phyloP scores from a whole-genome alignment of 208 protist species.

The Wallacemonas rigidus region DNA sequence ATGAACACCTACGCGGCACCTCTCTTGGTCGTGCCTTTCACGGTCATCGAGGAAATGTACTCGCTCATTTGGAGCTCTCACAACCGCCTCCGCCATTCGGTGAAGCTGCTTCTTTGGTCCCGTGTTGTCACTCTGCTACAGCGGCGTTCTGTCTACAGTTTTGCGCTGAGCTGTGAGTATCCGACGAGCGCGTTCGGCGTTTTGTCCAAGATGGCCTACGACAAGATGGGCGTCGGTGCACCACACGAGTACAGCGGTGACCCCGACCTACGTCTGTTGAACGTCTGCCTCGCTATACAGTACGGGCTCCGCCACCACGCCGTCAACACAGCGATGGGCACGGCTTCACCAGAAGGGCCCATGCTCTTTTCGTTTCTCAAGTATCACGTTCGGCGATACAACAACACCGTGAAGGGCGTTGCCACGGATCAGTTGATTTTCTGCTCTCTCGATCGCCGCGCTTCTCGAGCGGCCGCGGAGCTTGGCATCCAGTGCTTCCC shows the following conservation, averaged over 20 bases:
- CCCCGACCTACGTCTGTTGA: constrained; percentile 80
- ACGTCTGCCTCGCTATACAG: constrained; percentile 75
- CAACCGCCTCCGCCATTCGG: constrained; percentile 36
- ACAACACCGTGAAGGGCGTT: constrained; percentile 68
- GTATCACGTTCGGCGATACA: constrained; percentile 81
- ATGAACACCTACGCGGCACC: constrained; percentile 25
- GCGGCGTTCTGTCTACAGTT: constrained; percentile 48
- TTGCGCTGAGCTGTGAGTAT: constrained; percentile 66
- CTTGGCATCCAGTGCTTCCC: constrained; percentile 75
- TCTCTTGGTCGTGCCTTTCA: constrained; percentile 80
- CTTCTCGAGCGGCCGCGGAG: constrained; percentile 57
- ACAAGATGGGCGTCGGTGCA: constrained; percentile 28
- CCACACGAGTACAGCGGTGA: constrained; percentile 37
- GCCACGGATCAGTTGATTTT: constrained; percentile 54
- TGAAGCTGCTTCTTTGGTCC: constrained; percentile 71
- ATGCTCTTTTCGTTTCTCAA: constrained; percentile 81
- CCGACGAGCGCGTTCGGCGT: constrained; percentile 51
- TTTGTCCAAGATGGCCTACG: constrained; percentile 71
- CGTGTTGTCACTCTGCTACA: constrained; percentile 52
- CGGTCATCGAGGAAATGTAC: constrained; percentile 63
- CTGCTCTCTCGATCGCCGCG: constrained; percentile 75
- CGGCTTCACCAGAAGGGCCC: constrained; percentile 55
- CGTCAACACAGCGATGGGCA: constrained; percentile 32
- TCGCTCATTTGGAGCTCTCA: constrained; percentile 59
- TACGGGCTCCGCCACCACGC: constrained; percentile 46